A percentile compares a stretch with the other conserved stretches of the same genome.
These are phyloP conservation scores for Kodamaea ohmeri DNA, from an alignment of 1,139 yeast species.

Conservation along the genomic window DNA sequence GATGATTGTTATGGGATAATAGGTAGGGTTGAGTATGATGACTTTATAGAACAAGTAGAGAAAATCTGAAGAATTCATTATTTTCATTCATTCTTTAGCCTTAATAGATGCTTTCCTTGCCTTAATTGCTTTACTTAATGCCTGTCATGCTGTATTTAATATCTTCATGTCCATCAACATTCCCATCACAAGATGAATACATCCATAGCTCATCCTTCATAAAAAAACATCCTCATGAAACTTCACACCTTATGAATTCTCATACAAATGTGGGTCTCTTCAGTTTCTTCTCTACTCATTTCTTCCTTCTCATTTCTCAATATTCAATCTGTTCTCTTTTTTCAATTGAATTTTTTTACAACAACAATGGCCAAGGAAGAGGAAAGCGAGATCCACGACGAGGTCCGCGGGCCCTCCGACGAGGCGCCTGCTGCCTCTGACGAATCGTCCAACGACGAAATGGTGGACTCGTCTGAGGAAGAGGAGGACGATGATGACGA, in stretches of 20 bases:
- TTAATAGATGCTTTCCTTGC: no score
- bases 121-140: neutral
- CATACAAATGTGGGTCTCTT: no score
- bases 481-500: conserved; percentile 77
- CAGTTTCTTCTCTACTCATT: neutral
- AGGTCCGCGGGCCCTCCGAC: conserved; percentile 29
- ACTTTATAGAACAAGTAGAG: neutral
- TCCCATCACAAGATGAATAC: no score
- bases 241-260: no score
- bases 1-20: no score
- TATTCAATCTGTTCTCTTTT: no score
- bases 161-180: no score
- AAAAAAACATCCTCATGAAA: no score
- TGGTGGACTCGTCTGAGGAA: conserved; percentile 69
- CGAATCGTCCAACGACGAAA: conserved; percentile 40
- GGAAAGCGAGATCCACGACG: conserved; percentile 39
- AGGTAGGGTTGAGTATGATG: no score
- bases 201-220: neutral
- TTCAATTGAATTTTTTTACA: neutral
- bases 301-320: neutral
- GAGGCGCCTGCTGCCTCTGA: conserved; percentile 34
- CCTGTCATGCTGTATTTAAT: neutral
- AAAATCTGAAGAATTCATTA: no score
- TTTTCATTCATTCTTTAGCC: no score
- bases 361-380: conserved; percentile 20